Percentiles rank a stretch among this genome's conserved stretches.
These are phyloP conservation scores for Scopulariopsis brevicaulis DNA, from an alignment of 2,329 filamentous ascomycete genomes.

Conservation along the genomic window DNA sequence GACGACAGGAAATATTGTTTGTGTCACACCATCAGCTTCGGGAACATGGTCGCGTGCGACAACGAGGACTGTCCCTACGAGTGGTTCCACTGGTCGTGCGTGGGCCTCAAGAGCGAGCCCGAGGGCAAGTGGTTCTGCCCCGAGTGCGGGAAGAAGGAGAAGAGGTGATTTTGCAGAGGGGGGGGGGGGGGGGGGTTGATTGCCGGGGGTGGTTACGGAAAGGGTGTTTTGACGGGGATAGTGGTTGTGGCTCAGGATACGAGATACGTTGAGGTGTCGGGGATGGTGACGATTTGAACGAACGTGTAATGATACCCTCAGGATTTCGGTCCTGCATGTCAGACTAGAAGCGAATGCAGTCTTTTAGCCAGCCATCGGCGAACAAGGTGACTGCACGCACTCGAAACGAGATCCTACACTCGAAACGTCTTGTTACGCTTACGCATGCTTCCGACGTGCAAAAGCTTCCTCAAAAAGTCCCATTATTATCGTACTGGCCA, in stretches of 20 bases:
- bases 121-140: conserved; percentile 60
- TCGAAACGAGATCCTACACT: neutral
- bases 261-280: neutral
- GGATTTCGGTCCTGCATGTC: too few species aligned
- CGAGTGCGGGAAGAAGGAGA: conserved; percentile 31
- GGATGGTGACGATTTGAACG: neutral
- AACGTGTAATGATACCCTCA: neutral
- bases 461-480: neutral
- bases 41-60: conserved; percentile 84
- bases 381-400: too few species aligned
- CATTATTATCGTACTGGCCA: neutral
- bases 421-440: neutral
- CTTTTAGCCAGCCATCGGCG: too few species aligned
- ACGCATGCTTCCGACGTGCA: neutral
- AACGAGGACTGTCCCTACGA: conserved; percentile 71
- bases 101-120: conserved; percentile 56
- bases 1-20: conserved; percentile 76
- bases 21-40: conserved; percentile 74
- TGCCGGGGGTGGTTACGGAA: too few species aligned
- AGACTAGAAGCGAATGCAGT: too few species aligned
- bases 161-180: neutral
- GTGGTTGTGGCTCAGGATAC: neutral
- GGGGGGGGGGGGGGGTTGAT: neutral
- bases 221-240: too few species aligned
- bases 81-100: conserved; percentile 80